Conservation (phyloP, 2,329 filamentous ascomycete genomes). For the Diaporthe citrichinensis region DNA sequence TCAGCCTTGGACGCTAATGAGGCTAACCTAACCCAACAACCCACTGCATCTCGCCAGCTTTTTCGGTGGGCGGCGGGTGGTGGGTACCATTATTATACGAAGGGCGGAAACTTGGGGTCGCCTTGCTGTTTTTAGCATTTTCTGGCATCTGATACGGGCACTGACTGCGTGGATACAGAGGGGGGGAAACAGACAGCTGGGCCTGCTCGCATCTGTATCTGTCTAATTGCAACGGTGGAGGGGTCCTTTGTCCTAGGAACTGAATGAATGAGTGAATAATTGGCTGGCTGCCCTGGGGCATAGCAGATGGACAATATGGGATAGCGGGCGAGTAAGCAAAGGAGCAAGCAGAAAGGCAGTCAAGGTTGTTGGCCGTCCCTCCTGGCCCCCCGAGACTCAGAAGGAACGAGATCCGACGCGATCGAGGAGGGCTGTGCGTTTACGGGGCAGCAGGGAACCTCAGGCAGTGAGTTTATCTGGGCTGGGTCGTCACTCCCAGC, state of each 20-base stretch:
- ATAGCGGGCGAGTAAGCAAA: neutral
- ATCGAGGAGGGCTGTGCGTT: slow-evolving; percentile 38
- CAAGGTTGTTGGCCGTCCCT: neutral
- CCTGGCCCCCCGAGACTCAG: slow-evolving; percentile 8
- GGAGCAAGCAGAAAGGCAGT: neutral
- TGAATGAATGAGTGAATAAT: neutral
- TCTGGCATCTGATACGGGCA: neutral
- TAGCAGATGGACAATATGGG: neutral
- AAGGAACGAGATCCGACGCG: slow-evolving; percentile 13
- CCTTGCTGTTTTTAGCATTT: slow-evolving; percentile 26
- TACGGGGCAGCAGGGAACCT: slow-evolving; percentile 15
- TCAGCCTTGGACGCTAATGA: slow-evolving; percentile 23
- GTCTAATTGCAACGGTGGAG: neutral
- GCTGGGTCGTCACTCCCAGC: slow-evolving; percentile 7
- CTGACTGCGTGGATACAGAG: neutral
- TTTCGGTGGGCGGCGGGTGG: slow-evolving; percentile 5
- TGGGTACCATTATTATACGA: slow-evolving; percentile 30
- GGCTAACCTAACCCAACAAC: slow-evolving; percentile 32
- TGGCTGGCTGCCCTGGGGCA: neutral
- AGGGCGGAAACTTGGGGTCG: slow-evolving; percentile 22
- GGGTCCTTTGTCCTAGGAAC: neutral
- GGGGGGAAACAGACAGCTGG: neutral
- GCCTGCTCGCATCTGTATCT: neutral
- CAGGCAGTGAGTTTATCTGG: slow-evolving; percentile 25
- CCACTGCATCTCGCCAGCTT: slow-evolving; percentile 28